phyloP scores from a whole-genome alignment of 192 early-diverging fungal genomes.

The Linnemannia schmuckeri region DNA sequence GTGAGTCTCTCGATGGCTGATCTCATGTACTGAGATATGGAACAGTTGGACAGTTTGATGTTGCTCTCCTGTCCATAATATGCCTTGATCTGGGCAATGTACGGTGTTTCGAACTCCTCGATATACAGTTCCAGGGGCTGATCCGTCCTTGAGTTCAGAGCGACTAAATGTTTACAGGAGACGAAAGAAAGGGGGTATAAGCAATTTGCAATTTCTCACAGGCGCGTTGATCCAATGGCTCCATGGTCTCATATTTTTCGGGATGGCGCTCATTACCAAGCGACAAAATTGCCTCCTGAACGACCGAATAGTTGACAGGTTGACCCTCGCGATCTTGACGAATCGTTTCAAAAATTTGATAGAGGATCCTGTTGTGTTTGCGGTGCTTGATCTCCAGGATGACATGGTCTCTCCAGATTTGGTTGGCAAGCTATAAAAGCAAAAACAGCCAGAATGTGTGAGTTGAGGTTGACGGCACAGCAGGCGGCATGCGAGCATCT shows the following conservation, averaged over 20 bases:
- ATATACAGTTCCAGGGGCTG: slow-evolving; percentile 80
- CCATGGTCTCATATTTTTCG: background rate
- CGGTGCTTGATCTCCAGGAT: slow-evolving; percentile 68
- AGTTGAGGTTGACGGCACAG: background rate
- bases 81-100: slow-evolving; percentile 70
- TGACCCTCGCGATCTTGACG: slow-evolving; percentile 76
- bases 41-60: slow-evolving; percentile 62
- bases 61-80: slow-evolving; percentile 83
- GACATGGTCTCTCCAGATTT: slow-evolving; percentile 80
- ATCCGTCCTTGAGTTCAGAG: slow-evolving; percentile 72
- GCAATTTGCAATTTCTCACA: background rate
- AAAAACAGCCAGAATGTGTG: background rate
- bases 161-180: slow-evolving; percentile 58
- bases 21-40: slow-evolving; percentile 81
- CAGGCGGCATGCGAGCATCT: background rate
- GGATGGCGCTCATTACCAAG: slow-evolving; percentile 61
- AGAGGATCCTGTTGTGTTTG: slow-evolving; percentile 73
- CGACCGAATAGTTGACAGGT: slow-evolving; percentile 63
- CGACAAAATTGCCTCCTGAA: slow-evolving; percentile 68
- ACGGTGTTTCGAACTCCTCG: slow-evolving; percentile 83
- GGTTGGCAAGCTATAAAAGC: slow-evolving; percentile 72
- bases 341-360: slow-evolving; percentile 79
- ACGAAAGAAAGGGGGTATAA: background rate
- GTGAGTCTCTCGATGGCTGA: slow-evolving; percentile 67
- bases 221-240: background rate